Evolutionary conservation across 2,329 filamentous ascomycete species (phyloP), one percentile per base, ranked within the genome.

Genomic region (Endothia cerciana): DNA sequence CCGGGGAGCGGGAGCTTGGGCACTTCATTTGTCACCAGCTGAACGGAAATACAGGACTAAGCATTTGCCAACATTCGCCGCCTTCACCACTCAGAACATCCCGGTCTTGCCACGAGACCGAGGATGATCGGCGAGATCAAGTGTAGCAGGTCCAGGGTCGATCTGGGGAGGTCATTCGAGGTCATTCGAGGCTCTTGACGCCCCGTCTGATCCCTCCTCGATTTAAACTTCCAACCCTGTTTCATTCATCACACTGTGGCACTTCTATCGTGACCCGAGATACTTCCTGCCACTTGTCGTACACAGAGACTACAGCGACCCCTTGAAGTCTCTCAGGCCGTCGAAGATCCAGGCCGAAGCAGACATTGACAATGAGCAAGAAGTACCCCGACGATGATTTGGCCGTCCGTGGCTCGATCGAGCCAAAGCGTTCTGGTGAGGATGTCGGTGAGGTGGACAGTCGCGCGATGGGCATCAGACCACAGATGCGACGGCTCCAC

Each of bases 401-500:
- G 13, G 13, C 40, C 49, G 38, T 61, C 62, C 30, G 59, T 43
- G 63, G 36, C n/a, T 40, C 45, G 7, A 28, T 47, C n/a, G 60
- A 55, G 5, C 25, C 40, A 40, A 66, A 64, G 33, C 49, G 45
- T 0, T 60, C 47, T 22, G 62, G 36, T n/a, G 56, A 60, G 40
- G 19, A 22, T 22, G 47, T 64, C 28, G 65, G 56, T 49, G 61
- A 66, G 59, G 30, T 60, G 8, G 59, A 19, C 30, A 45, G 36
- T 2, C 53, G 33, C 4, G 17, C 63, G 4, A 55, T 60, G 25
- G 63, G 51, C 13, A 51, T 66, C 57, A 62, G 58, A 40, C 66
- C 66, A 1, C 60, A 68, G 60, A 55, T 66, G 15, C 66, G 66
- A 22, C 49, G 57, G 43, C 64, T 68, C 15, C 64, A 66, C 60